A percentile compares a stretch with the other conserved stretches of the same genome.
These are phyloP conservation scores for Dunaliella sp. DNA, from an alignment of 139 green algal species.

Conservation along the genomic window DNA sequence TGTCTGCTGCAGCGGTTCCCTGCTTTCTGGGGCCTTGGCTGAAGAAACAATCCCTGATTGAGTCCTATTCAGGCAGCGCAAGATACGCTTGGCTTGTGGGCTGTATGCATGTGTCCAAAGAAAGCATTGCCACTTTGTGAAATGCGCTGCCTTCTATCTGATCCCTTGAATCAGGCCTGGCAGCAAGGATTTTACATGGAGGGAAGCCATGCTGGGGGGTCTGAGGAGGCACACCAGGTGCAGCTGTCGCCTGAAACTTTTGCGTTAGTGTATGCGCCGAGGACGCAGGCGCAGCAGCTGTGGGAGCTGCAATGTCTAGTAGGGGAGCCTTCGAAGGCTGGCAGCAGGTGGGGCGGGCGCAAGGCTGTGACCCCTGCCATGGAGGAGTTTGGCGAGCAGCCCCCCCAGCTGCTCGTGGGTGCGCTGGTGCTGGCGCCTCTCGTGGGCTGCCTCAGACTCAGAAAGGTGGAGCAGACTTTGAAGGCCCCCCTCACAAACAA, in stretches of 20 bases:
- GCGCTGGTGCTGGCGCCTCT: neutral
- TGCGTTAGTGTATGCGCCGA: neutral
- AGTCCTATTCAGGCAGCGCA: no score
- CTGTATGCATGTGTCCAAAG: no score
- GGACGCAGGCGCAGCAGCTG: neutral
- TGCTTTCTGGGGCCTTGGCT: no score
- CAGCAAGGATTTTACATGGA: no score
- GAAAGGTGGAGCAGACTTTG: neutral
- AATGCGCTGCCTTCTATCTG: no score
- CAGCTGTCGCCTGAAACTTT: neutral
- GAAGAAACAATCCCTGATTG: no score
- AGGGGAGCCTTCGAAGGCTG: neutral
- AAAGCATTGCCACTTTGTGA: no score
- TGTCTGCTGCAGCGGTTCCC: no score
- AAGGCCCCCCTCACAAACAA: neutral
- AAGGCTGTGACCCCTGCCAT: neutral
- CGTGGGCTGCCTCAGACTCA: neutral
- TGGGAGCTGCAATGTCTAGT: neutral
- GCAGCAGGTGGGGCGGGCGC: no score
- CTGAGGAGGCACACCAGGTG: neutral
- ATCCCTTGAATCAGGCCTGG: no score
- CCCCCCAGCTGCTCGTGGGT: neutral
- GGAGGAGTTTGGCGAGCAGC: neutral
- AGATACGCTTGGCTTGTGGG: no score
- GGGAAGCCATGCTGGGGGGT: no score